These are phyloP conservation scores for Paraglomus brasilianum DNA, from an alignment of 192 early-diverging fungal genomes.

Conservation along the genomic window DNA sequence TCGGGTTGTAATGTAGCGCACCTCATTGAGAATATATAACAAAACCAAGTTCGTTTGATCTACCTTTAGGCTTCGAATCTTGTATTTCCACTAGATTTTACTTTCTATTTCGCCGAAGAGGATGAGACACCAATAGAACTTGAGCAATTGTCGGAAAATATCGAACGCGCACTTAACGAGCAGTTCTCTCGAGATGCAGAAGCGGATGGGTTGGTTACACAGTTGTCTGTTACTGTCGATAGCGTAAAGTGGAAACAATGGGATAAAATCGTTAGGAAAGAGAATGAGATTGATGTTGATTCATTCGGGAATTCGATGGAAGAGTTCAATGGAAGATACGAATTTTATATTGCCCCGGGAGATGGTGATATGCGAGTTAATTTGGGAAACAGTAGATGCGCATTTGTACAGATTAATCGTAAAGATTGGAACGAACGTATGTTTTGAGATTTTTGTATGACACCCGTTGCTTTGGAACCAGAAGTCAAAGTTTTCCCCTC, in stretches of 20 bases:
- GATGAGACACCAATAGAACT: background rate
- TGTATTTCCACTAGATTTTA: slow-evolving; percentile 32
- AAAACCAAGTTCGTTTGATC: background rate
- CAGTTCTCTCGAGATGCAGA: too few species aligned
- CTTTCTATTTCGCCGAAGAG: slow-evolving; percentile 10
- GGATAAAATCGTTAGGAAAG: too few species aligned
- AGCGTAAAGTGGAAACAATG: too few species aligned
- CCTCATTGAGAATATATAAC: background rate
- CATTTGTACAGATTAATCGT: slow-evolving; percentile 34
- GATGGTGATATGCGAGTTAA: slow-evolving; percentile 1
- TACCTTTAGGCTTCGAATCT: slow-evolving; percentile 34
- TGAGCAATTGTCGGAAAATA: too few species aligned
- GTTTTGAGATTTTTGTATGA: background rate
- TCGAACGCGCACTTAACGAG: too few species aligned
- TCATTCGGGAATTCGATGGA: too few species aligned
- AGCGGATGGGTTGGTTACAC: too few species aligned
- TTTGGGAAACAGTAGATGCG: slow-evolving; percentile 39
- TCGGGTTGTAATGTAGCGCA: background rate
- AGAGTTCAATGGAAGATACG: slow-evolving; percentile 35
- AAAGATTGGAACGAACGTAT: slow-evolving; percentile 37
- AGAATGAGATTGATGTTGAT: too few species aligned
- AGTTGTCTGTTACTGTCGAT: too few species aligned
- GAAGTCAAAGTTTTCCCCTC: too few species aligned
- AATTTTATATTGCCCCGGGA: slow-evolving; percentile 38
- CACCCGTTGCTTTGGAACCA: too few species aligned